Percentiles rank a stretch among this genome's conserved stretches.
Conservation (phyloP, 2,329 filamentous ascomycete species). For the Fusarium armeniacum region DNA sequence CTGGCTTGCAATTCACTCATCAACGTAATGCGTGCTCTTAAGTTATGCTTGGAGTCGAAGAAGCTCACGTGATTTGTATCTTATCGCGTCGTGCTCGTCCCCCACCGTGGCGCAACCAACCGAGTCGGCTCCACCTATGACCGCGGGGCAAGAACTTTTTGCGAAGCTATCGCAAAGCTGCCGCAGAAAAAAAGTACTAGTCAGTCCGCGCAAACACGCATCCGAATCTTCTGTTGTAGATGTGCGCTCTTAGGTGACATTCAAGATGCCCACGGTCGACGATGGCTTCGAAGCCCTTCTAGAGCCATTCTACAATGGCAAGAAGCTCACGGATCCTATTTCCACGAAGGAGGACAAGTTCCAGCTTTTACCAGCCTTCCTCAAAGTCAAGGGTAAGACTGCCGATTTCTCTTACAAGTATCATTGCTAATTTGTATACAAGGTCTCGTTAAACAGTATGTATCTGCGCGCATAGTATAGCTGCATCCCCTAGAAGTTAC, state of each 20-base stretch:
- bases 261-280: conserved; percentile 67
- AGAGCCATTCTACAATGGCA: conserved; percentile 77
- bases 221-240: conserved; percentile 44
- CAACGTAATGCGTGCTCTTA: not conserved
- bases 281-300: conserved; percentile 76
- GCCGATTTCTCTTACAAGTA: conserved; percentile 1
- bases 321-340: conserved; percentile 75
- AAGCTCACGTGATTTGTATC: conserved; percentile 41
- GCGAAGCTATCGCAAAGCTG: conserved; percentile 50
- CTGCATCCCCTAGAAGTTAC: conserved; percentile 2
- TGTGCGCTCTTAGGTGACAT: conserved; percentile 53
- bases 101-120: conserved; percentile 48
- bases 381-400: conserved; percentile 87
- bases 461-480: not conserved
- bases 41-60: not conserved
- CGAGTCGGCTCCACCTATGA: conserved; percentile 47
- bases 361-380: conserved; percentile 95
- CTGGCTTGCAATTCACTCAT: not conserved
- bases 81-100: conserved; percentile 47
- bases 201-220: conserved; percentile 28
- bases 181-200: conserved; percentile 43
- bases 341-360: conserved; percentile 87
- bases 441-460: conserved; percentile 88
- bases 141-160: conserved; percentile 53
- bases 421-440: conserved; percentile 50